Evolutionary conservation across 306 rosid species (phyloP).

Genomic region (Crataegus laevigata): DNA sequence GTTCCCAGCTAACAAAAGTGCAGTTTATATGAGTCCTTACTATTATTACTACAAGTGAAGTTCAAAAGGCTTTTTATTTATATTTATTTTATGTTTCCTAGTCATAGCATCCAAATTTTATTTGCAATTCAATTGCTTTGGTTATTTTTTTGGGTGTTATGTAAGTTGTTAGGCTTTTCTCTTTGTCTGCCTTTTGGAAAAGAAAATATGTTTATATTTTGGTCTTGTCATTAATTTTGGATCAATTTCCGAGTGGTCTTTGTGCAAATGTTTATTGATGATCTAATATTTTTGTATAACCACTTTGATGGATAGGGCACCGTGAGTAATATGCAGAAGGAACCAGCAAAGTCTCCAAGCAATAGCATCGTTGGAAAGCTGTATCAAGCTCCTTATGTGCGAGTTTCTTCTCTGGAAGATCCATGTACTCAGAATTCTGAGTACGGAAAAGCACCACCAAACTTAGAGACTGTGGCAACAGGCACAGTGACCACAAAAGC

Average conservation of each 20-base stretch:
- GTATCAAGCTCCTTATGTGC: constrained; percentile 66
- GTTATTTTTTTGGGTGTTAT: not conserved
- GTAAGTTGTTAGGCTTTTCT: not conserved
- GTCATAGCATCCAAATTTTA: not conserved
- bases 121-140: not conserved
- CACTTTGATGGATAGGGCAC: constrained; percentile 38
- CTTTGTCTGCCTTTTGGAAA: not conserved
- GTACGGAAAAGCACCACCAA: constrained; percentile 53
- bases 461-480: constrained; percentile 35
- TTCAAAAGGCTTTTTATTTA: not conserved
- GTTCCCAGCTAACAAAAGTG: not conserved
- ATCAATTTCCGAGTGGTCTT: not conserved
- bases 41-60: not conserved
- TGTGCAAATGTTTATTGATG: not conserved
- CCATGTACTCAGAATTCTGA: constrained; percentile 63
- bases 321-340: constrained; percentile 31
- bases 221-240: not conserved
- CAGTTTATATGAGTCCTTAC: not conserved
- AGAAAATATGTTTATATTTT: not conserved
- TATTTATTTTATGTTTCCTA: not conserved
- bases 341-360: constrained; percentile 36
- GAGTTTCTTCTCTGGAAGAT: constrained; percentile 76
- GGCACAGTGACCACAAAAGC: constrained; percentile 44
- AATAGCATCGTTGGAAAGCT: constrained; percentile 25
- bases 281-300: constrained; percentile 1